phyloP scores from a whole-genome alignment of 1,284 basidiomycete genomes.

The Tylopilus sp. region DNA sequence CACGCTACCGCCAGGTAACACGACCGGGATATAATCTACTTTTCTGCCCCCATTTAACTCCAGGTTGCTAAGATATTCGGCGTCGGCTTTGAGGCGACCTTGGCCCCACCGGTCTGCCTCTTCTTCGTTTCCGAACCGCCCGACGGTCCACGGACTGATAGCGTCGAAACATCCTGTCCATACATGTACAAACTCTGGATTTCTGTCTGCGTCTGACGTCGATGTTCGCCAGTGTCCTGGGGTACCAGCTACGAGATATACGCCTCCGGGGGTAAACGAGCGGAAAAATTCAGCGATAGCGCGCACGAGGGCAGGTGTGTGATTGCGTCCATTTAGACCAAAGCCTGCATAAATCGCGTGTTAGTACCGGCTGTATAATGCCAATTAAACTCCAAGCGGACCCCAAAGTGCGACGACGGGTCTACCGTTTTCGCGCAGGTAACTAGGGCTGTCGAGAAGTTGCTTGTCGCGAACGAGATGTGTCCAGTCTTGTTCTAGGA shows the following conservation, averaged over 20 bases:
- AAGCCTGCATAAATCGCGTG: slow-evolving; percentile 42
- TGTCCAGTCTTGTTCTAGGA: slow-evolving; percentile 63
- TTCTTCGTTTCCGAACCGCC: slow-evolving; percentile 52
- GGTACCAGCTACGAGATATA: slow-evolving; percentile 63
- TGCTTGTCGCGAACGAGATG: slow-evolving; percentile 59
- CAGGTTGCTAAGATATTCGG: slow-evolving; percentile 50
- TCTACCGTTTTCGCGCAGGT: slow-evolving; percentile 59
- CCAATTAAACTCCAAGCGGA: slow-evolving; percentile 23
- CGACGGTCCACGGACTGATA: slow-evolving; percentile 72
- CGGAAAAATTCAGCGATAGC: slow-evolving; percentile 53
- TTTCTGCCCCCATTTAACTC: slow-evolving; percentile 46
- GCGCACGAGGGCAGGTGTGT: slow-evolving; percentile 56
- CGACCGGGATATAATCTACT: slow-evolving; percentile 70
- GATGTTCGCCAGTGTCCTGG: slow-evolving; percentile 69
- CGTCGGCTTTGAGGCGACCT: slow-evolving; percentile 56
- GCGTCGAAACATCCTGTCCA: slow-evolving; percentile 72
- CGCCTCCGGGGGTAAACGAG: slow-evolving; percentile 59
- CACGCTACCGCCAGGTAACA: slow-evolving; percentile 71
- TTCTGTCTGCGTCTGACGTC: slow-evolving; percentile 57
- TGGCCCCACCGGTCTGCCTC: slow-evolving; percentile 57
- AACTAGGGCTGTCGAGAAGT: slow-evolving; percentile 64
- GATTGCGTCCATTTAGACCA: slow-evolving; percentile 58
- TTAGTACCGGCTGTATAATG: background rate
- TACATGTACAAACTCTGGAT: slow-evolving; percentile 57
- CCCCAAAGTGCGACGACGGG: slow-evolving; percentile 70